Evolutionary conservation across 2,329 filamentous ascomycete species (phyloP).

Genomic region (Amauroascus verrucosus): DNA sequence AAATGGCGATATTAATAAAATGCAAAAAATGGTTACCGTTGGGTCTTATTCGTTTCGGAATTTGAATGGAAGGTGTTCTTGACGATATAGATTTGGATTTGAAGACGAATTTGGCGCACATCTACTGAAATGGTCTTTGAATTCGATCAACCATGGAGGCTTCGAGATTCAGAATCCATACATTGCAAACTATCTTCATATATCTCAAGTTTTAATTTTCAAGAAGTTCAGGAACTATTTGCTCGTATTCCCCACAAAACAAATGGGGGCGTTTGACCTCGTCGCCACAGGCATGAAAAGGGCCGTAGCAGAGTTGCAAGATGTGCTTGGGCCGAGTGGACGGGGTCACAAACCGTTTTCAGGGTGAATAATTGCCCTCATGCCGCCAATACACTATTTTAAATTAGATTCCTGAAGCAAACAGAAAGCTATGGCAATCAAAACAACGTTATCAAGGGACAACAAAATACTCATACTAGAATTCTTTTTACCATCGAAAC

Average conservation of each 20-base stretch:
- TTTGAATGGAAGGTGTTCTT: no score
- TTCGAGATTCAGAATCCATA: no score
- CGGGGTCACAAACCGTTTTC: neutral
- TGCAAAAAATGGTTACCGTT: no score
- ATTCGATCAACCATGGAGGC: no score
- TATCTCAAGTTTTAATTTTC: no score
- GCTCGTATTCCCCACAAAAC: no score
- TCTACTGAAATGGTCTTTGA: no score
- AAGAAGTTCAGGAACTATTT: no score
- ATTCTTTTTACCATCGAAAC: conserved; percentile 1
- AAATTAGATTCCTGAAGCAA: conserved; percentile 8
- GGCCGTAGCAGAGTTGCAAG: neutral
- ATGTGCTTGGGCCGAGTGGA: neutral
- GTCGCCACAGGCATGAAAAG: neutral
- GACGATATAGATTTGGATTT: no score
- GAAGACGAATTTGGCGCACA: no score
- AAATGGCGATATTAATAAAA: neutral
- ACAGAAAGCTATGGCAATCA: neutral
- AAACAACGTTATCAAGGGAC: neutral
- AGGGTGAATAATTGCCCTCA: neutral
- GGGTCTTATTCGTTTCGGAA: neutral
- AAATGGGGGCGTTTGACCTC: no score
- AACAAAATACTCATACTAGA: conserved; percentile 8
- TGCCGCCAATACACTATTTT: conserved; percentile 4
- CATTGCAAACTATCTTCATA: no score